A percentile compares a stretch with the other conserved stretches of the same genome.
phyloP scores from a whole-genome alignment of 129 eudicot species.

The Artemisia annua region DNA sequence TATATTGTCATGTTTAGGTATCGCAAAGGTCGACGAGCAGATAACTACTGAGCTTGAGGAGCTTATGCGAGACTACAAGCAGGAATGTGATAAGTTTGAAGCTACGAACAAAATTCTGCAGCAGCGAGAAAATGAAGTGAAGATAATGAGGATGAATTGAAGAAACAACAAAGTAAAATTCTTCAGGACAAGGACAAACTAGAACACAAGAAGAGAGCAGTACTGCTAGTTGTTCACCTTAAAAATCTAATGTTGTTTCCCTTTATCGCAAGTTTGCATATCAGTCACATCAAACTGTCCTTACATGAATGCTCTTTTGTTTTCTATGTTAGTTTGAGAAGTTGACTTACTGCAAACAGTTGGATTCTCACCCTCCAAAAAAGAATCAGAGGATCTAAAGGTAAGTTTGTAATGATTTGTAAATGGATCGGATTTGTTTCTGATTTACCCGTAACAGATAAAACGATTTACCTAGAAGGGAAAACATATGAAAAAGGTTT shows the following conservation, averaged over 20 bases:
- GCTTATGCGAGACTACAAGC: too few relatives aligned
- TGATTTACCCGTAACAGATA: neutral
- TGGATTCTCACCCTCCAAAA: neutral
- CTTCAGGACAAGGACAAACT: neutral
- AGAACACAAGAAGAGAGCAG: slow-evolving; percentile 3
- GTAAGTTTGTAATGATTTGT: neutral
- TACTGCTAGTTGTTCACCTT: neutral
- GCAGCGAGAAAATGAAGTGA: neutral
- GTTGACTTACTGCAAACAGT: neutral
- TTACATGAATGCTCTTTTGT: neutral
- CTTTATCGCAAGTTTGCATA: too few relatives aligned
- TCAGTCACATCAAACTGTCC: too few relatives aligned
- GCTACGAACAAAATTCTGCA: neutral
- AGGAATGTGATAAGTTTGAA: neutral
- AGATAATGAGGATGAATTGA: neutral
- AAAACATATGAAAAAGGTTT: neutral
- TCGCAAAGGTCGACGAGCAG: slow-evolving; percentile 12
- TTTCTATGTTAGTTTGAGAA: neutral
- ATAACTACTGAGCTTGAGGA: slow-evolving; percentile 4
- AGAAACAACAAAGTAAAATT: neutral
- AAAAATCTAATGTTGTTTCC: neutral
- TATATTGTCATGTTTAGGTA: too few relatives aligned
- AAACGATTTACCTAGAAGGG: neutral
- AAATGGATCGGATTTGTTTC: neutral
- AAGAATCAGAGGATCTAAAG: neutral